These are phyloP conservation scores for Tetracladium setigerum DNA, from an alignment of 495 filamentous ascomycete genomes.

Conservation along the genomic window DNA sequence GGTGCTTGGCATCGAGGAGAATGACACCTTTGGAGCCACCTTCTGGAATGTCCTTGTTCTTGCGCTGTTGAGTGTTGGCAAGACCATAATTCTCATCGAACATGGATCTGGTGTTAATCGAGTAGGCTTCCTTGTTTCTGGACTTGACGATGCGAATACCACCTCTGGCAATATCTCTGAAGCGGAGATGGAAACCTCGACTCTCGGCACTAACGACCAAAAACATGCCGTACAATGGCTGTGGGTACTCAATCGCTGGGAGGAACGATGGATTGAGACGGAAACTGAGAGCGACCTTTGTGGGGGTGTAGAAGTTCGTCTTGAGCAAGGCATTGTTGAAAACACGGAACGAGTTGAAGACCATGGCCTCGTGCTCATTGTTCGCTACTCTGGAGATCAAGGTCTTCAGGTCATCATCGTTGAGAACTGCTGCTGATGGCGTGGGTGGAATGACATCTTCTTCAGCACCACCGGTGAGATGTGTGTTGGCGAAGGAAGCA, in stretches of 20 bases:
- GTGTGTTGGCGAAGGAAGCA: constrained; percentile 81
- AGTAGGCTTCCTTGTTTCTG: constrained; percentile 85
- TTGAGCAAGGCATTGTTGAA: constrained; percentile 90
- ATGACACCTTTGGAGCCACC: constrained; percentile 98
- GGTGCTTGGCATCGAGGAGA: constrained; percentile 84
- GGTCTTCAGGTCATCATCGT: constrained; percentile 67
- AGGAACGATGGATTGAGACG: constrained; percentile 83
- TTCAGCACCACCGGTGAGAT: constrained; percentile 72
- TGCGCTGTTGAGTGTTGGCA: constrained; percentile 96
- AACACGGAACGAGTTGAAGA: constrained; percentile 92
- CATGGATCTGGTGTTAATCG: constrained; percentile 89
- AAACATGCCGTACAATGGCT: constrained; percentile 96
- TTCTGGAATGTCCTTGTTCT: constrained; percentile 99
- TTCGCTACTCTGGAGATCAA: constrained; percentile 71
- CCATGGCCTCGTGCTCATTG: constrained; percentile 97
- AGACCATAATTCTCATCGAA: constrained; percentile 99
- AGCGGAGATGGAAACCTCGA: constrained; percentile 93
- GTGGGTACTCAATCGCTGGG: constrained; percentile 85
- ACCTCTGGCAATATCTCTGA: constrained; percentile 93
- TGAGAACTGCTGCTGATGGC: constrained; percentile 65
- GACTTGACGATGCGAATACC: constrained; percentile 99
- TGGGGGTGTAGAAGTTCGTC: constrained; percentile 99
- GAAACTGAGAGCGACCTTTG: constrained; percentile 97
- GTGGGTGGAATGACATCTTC: constrained; percentile 64
- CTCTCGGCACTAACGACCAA: constrained; percentile 94